Percentiles rank a stretch among this genome's conserved stretches.
Evolutionary conservation across 148 eudicot genomes (phyloP).

Genomic region (Arbutus unedo): DNA sequence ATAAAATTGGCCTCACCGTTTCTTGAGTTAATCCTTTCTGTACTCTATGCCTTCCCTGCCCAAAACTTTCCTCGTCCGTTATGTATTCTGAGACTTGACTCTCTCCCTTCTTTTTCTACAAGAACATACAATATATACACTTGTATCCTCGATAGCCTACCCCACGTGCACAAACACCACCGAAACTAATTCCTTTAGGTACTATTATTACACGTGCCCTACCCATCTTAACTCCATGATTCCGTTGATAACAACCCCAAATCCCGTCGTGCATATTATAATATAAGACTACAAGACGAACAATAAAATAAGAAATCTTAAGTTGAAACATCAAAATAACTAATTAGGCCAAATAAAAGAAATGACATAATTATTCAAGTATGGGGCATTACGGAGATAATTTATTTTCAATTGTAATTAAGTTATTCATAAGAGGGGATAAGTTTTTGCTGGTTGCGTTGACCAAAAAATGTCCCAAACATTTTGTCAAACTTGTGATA

Average conservation of each 20-base stretch:
- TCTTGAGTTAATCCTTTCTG: neutral
- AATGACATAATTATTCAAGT: neutral
- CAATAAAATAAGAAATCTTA: neutral
- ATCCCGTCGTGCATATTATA: neutral
- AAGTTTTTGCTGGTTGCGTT: neutral
- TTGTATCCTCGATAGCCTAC: neutral
- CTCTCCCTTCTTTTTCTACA: neutral
- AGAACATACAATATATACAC: neutral
- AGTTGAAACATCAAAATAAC: too few relatives aligned
- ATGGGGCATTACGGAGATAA: neutral
- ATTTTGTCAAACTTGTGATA: neutral
- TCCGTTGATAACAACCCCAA: neutral
- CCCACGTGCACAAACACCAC: neutral
- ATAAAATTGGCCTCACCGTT: neutral
- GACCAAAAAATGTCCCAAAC: neutral
- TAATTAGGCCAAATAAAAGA: neutral
- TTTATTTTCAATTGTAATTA: neutral
- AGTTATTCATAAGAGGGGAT: neutral
- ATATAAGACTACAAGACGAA: neutral
- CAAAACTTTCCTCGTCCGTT: neutral
- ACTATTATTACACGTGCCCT: neutral
- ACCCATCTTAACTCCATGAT: neutral
- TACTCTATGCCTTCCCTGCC: neutral
- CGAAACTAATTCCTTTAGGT: neutral
- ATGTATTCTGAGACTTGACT: neutral